Conservation (phyloP, 345 rosid genomes). For the Turritis glabra region DNA sequence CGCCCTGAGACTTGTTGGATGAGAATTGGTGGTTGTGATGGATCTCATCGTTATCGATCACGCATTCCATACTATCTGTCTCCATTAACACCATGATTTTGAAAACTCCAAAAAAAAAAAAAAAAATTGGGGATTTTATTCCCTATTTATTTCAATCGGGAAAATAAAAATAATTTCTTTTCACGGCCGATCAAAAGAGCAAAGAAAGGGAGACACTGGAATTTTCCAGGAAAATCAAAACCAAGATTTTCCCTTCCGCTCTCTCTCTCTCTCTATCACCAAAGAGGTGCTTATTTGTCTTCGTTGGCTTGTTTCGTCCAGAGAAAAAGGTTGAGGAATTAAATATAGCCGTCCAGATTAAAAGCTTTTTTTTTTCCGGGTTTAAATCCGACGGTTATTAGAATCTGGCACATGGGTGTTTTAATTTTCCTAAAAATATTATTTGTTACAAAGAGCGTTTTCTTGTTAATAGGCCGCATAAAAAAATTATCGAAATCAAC, state of each 20-base stretch:
- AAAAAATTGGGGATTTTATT: background rate
- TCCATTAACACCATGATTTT: background rate
- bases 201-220: background rate
- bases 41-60: background rate
- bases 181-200: background rate
- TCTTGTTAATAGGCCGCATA: too few relatives aligned
- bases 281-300: slow-evolving; percentile 49
- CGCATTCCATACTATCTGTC: background rate
- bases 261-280: background rate
- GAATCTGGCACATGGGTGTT: background rate
- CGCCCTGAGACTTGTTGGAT: background rate
- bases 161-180: background rate
- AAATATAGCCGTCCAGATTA: background rate
- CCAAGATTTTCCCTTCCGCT: background rate
- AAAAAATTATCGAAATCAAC: too few relatives aligned
- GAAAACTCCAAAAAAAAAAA: background rate
- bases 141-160: background rate
- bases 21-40: background rate
- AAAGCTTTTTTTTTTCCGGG: background rate
- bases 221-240: slow-evolving; percentile 40
- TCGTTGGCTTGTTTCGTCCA: slow-evolving; percentile 27
- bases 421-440: too few relatives aligned
- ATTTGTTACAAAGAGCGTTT: too few relatives aligned
- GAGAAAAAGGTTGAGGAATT: background rate
- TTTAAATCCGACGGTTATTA: slow-evolving; percentile 25